phyloP scores from a whole-genome alignment of 2,329 filamentous ascomycete genomes.

The Aspergillus sclerotialis region DNA sequence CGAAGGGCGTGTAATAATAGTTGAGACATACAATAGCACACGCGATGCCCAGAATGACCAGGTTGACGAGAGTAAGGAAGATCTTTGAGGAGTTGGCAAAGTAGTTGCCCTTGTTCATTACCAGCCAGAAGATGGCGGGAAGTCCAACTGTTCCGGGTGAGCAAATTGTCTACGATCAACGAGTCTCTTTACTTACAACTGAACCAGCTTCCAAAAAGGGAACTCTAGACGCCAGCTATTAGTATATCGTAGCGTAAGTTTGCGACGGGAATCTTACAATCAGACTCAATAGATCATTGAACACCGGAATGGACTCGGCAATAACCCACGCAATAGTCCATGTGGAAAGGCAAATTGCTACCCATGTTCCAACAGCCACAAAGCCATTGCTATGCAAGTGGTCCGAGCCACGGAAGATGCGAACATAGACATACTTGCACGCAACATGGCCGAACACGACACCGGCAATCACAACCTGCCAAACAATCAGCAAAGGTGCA shows the following conservation, averaged over 20 bases:
- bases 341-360: slow-evolving; percentile 46
- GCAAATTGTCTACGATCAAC: background rate
- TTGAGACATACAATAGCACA: slow-evolving; percentile 17
- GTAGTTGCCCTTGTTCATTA: slow-evolving; percentile 39
- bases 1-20: background rate
- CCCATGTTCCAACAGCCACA: slow-evolving; percentile 50
- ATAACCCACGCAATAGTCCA: slow-evolving; percentile 61
- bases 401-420: slow-evolving; percentile 54
- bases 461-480: slow-evolving; percentile 63
- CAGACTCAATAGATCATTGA: slow-evolving; percentile 58
- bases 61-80: slow-evolving; percentile 37
- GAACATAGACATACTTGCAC: slow-evolving; percentile 58
- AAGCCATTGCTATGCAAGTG: slow-evolving; percentile 45
- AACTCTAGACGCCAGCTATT: slow-evolving; percentile 33
- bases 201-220: slow-evolving; percentile 62
- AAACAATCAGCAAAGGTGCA: no score
- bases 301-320: slow-evolving; percentile 62
- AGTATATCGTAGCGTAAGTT: slow-evolving; percentile 10
- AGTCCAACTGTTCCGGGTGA: slow-evolving; percentile 29
- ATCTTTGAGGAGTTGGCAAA: slow-evolving; percentile 37
- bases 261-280: slow-evolving; percentile 31
- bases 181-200: slow-evolving; percentile 32
- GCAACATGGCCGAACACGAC: slow-evolving; percentile 63
- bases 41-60: slow-evolving; percentile 30
- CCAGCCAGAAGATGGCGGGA: slow-evolving; percentile 41